Percentiles rank a stretch among this genome's conserved stretches.
Conservation (phyloP, 140 eudicot genomes). For the Ambrosia hybrid region DNA sequence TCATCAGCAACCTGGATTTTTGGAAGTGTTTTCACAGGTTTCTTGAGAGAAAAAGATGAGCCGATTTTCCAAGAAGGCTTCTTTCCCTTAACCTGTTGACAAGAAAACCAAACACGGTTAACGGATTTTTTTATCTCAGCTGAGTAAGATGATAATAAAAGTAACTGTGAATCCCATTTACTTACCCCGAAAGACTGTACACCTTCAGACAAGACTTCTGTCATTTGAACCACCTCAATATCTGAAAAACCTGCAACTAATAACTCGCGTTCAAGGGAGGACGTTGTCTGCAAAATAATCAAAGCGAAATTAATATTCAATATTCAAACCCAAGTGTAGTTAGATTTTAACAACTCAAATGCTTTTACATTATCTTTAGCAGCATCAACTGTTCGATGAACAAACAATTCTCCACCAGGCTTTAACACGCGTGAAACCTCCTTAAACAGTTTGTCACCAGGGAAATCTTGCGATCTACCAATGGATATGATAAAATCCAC, state of each 20-base stretch:
- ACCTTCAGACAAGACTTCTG: not conserved
- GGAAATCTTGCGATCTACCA: slow-evolving; percentile 54
- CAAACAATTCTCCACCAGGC: slow-evolving; percentile 73
- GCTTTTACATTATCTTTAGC: slow-evolving; percentile 36
- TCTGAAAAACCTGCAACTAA: slow-evolving; percentile 48
- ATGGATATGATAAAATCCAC: slow-evolving; percentile 49
- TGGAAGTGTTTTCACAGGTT: slow-evolving; percentile 54
- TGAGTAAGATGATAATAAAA: not conserved
- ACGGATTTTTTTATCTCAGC: not conserved
- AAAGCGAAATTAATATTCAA: slow-evolving; percentile 13
- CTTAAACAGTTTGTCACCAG: slow-evolving; percentile 44
- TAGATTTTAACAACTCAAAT: not conserved
- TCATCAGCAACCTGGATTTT: slow-evolving; percentile 73
- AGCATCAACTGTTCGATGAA: slow-evolving; percentile 40
- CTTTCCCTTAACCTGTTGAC: slow-evolving; percentile 56
- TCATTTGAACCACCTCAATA: slow-evolving; percentile 37
- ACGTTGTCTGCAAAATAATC: slow-evolving; percentile 44
- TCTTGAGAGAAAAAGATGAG: slow-evolving; percentile 84
- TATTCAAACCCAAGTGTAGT: not conserved
- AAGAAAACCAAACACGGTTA: not conserved
- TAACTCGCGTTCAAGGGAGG: slow-evolving; percentile 52
- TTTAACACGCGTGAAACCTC: slow-evolving; percentile 59
- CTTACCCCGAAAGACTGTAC: slow-evolving; percentile 39
- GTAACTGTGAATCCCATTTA: not conserved
- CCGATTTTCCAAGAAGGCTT: slow-evolving; percentile 87